Conservation (phyloP, 306 rosid genomes). For the Quillaja saponaria region DNA sequence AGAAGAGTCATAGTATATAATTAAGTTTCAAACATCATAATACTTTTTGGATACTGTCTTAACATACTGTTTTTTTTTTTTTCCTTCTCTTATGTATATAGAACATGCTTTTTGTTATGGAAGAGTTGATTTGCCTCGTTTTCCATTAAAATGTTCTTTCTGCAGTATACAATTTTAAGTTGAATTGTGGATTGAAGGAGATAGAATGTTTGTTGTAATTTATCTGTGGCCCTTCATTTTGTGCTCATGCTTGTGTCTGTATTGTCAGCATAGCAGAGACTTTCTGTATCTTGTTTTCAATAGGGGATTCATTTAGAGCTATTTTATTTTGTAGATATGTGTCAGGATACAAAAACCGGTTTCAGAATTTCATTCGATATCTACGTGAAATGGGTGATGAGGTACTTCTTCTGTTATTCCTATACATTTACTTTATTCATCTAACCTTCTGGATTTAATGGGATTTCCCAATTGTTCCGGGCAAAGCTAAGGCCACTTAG, state of each 20-base stretch:
- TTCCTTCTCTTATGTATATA: no score
- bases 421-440: background rate
- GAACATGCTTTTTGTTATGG: no score
- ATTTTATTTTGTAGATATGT: constrained; percentile 43
- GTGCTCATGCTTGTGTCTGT: background rate
- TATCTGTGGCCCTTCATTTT: background rate
- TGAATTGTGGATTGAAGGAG: background rate
- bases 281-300: constrained; percentile 1
- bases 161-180: background rate
- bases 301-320: constrained; percentile 2
- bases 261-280: background rate
- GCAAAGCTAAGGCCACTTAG: constrained; percentile 8
- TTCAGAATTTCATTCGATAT: constrained; percentile 52
- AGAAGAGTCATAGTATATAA: no score
- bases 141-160: no score
- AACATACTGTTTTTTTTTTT: no score
- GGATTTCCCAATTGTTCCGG: background rate
- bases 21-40: no score
- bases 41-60: no score
- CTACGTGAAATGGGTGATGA: constrained; percentile 65
- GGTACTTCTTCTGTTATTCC: constrained; percentile 31
- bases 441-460: constrained; percentile 9
- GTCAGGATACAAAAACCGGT: constrained; percentile 57
- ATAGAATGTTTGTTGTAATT: background rate
- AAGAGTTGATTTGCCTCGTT: no score